A percentile compares a stretch with the other conserved stretches of the same genome.
phyloP scores from a whole-genome alignment of 2,329 filamentous ascomycete genomes.

The Botrytis paeoniae region DNA sequence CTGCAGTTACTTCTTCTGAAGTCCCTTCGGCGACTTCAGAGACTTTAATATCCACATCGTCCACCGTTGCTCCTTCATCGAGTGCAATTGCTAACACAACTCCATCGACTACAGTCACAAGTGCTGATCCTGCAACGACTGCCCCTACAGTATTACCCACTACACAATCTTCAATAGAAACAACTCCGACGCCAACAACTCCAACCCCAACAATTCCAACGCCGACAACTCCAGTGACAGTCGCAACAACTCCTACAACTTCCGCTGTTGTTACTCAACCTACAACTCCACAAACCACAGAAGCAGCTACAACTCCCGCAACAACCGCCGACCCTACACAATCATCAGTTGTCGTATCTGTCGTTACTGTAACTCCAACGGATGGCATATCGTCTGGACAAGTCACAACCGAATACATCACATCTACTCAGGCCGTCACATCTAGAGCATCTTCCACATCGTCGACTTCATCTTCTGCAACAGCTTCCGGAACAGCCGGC shows the following conservation, averaged over 20 bases:
- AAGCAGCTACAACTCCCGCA: slow-evolving; percentile 31
- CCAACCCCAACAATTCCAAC: slow-evolving; percentile 14
- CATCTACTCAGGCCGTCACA: slow-evolving; percentile 20
- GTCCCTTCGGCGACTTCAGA: slow-evolving; percentile 25
- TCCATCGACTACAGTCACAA: slow-evolving; percentile 28
- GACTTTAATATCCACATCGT: not conserved
- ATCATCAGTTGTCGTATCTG: slow-evolving; percentile 23
- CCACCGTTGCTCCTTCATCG: slow-evolving; percentile 17
- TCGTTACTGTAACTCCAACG: slow-evolving; percentile 13
- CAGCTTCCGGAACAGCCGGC: slow-evolving; percentile 27
- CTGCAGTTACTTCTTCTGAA: slow-evolving; percentile 18
- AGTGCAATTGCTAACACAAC: slow-evolving; percentile 35
- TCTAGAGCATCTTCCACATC: slow-evolving; percentile 21
- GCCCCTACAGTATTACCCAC: not conserved
- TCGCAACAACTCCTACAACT: slow-evolving; percentile 21
- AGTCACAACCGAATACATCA: slow-evolving; percentile 24
- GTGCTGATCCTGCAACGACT: slow-evolving; percentile 15
- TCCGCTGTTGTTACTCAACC: slow-evolving; percentile 12
- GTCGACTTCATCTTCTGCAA: slow-evolving; percentile 28
- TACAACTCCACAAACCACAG: slow-evolving; percentile 24
- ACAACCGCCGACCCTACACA: slow-evolving; percentile 23
- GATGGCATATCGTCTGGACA: slow-evolving; percentile 11
- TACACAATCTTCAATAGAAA: slow-evolving; percentile 20
- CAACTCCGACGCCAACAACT: slow-evolving; percentile 20
- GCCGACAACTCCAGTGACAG: slow-evolving; percentile 23